These are phyloP conservation scores for Lasiodiplodia citricola DNA, from an alignment of 2,329 filamentous ascomycete genomes.

Conservation along the genomic window DNA sequence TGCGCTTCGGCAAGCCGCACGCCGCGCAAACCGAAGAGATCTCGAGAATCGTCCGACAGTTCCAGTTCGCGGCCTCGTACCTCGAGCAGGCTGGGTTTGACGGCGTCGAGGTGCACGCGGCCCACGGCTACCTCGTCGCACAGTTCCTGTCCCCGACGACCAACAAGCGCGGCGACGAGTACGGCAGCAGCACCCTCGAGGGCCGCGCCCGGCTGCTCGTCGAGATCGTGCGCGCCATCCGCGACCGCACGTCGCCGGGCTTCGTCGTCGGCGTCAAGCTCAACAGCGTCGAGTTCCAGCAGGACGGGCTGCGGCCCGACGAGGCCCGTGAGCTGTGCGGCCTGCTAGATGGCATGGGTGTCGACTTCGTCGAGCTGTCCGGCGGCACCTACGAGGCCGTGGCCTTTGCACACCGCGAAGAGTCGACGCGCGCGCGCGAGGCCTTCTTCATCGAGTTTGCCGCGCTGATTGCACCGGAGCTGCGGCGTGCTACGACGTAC, in stretches of 20 bases:
- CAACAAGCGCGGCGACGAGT: slow-evolving; percentile 42
- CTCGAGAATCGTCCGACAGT: slow-evolving; percentile 59
- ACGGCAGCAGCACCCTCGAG: slow-evolving; percentile 46
- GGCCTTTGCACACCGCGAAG: slow-evolving; percentile 43
- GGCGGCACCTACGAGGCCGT: slow-evolving; percentile 56
- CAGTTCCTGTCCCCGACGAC: slow-evolving; percentile 43
- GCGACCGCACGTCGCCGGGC: slow-evolving; percentile 45
- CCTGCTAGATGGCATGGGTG: slow-evolving; percentile 60
- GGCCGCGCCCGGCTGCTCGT: slow-evolving; percentile 53
- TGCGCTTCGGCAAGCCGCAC: slow-evolving; percentile 44
- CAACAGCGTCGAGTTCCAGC: slow-evolving; percentile 53
- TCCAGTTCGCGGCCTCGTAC: slow-evolving; percentile 64
- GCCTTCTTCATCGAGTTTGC: slow-evolving; percentile 72
- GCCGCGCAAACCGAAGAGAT: slow-evolving; percentile 59
- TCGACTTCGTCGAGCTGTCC: slow-evolving; percentile 73
- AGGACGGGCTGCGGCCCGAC: slow-evolving; percentile 41
- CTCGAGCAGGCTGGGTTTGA: slow-evolving; percentile 44
- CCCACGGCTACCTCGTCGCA: slow-evolving; percentile 43
- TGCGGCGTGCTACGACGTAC: slow-evolving; percentile 61
- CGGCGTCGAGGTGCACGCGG: slow-evolving; percentile 44
- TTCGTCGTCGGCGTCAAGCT: slow-evolving; percentile 57
- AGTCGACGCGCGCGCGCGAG: slow-evolving; percentile 63
- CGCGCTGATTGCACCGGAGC: slow-evolving; percentile 54
- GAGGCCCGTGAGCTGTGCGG: slow-evolving; percentile 56
- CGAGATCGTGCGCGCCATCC: slow-evolving; percentile 50